Evolutionary conservation across 352 stramenopile genomes (phyloP), one percentile per base, ranked within the genome.

Genomic region (Phytophthora vignae): DNA sequence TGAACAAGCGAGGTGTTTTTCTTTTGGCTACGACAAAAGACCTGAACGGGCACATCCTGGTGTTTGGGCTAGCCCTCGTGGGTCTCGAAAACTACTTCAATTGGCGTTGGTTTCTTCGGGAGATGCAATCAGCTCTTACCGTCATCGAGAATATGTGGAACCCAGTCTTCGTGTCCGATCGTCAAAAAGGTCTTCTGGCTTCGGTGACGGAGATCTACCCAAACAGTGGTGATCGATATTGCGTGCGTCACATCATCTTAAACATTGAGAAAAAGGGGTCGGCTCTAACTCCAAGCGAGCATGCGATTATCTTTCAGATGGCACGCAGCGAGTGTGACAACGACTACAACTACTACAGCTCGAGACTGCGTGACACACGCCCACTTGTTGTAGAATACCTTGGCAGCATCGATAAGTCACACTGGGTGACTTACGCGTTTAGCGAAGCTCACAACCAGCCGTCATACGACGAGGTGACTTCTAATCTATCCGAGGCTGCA

Each of bases 1-100:
- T 56, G 50, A 67, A 60, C 38, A 60, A 67, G n/a, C 50, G 60
- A 1, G 60, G 60, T 10, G n/a, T 67, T 4, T 67, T 55, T 4
- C 22, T 67, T 0, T 6, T 67, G 3, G 12, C 31, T 2, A 59
- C 60, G 6, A 40, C 60, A 1, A 59, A 59, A 46, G 21, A 67
- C 6, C 25, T 67, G 1, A 38, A 59, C 10, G n/a, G 60, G 17
- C 60, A 59, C 21, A 54, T 59, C 12, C 1, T 66, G 14, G 50
- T 60, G 2, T 60, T 55, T 48, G 36, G 50, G 4, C 33, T 67
- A 5, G 60, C 11, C 3, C 25, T 60, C 11, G 60, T 55, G 0
- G 11, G 33, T 21, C 49, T 60, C n/a, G 52, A 60, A 12, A 22
- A 67, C 38, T 15, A 25, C 2, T 25, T 15, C 0, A 60, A 67